phyloP scores from a whole-genome alignment of 2,329 filamentous ascomycete species.

The Lasiodiplodia sp. region DNA sequence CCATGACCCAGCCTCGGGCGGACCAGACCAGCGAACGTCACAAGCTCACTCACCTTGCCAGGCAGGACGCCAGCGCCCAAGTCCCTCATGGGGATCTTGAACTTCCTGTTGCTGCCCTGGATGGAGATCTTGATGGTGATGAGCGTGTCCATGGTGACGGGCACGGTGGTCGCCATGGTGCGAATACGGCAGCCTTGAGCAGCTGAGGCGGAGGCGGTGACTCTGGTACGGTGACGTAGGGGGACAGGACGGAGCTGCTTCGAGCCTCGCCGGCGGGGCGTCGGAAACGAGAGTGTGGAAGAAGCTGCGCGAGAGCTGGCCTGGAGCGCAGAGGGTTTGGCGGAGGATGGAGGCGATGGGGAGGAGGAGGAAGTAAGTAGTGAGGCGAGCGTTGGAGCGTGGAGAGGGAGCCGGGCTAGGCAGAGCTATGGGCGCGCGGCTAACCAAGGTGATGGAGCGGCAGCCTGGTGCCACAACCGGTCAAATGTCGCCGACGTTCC shows the following conservation, averaged over 20 bases:
- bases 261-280: constrained; percentile 17
- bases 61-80: constrained; percentile 77
- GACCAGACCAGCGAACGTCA: not conserved
- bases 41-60: constrained; percentile 73
- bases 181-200: constrained; percentile 28
- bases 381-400: not conserved
- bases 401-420: not conserved
- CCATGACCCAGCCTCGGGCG: constrained; percentile 3
- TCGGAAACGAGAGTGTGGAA: constrained; percentile 5
- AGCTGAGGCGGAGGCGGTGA: constrained; percentile 29
- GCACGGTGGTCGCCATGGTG: constrained; percentile 52
- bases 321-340: not conserved
- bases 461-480: not conserved
- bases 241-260: constrained; percentile 20
- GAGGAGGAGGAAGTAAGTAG: constrained; percentile 6
- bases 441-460: constrained; percentile 1
- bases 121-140: constrained; percentile 87
- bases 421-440: constrained; percentile 5
- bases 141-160: constrained; percentile 70
- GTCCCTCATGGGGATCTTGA: constrained; percentile 89
- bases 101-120: constrained; percentile 77
- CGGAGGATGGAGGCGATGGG: constrained; percentile 1
- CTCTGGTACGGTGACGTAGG: constrained; percentile 27
- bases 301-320: constrained; percentile 4
- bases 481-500: not conserved